A percentile compares a stretch with the other conserved stretches of the same genome.
Conservation (phyloP, 2,329 filamentous ascomycete genomes). For the Meredithiella fracta region DNA sequence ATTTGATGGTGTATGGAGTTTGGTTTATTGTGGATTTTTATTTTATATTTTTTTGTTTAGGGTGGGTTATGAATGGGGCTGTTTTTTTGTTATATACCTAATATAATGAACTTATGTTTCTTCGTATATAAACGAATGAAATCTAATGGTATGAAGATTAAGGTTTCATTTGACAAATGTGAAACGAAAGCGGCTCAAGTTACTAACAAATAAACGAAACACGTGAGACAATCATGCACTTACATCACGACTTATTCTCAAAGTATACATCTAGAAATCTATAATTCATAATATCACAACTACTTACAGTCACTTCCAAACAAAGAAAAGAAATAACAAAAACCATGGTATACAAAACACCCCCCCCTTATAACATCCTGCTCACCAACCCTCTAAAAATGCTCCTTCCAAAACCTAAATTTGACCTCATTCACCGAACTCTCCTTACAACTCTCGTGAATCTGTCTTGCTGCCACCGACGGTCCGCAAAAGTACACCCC, state of each 20-base stretch:
- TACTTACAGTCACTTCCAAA: no score
- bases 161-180: no score
- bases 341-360: not conserved
- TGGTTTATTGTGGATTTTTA: not conserved
- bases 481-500: constrained; percentile 98
- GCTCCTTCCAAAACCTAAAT: constrained; percentile 99
- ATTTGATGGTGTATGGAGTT: not conserved
- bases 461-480: constrained; percentile 61
- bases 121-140: no score
- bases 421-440: constrained; percentile 63
- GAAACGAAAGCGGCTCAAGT: not conserved
- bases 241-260: not conserved
- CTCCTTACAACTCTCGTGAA: constrained; percentile 62
- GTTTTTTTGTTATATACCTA: no score
- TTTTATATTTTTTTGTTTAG: not conserved
- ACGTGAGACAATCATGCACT: not conserved
- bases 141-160: no score
- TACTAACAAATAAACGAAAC: not conserved
- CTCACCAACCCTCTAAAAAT: constrained; percentile 37
- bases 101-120: no score
- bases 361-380: not conserved
- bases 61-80: no score
- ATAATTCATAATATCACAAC: not conserved
- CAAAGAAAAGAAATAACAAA: not conserved
- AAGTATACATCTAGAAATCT: constrained; percentile 1